Conservation (phyloP, 2,329 filamentous ascomycete genomes). For the Xylaria sp. region DNA sequence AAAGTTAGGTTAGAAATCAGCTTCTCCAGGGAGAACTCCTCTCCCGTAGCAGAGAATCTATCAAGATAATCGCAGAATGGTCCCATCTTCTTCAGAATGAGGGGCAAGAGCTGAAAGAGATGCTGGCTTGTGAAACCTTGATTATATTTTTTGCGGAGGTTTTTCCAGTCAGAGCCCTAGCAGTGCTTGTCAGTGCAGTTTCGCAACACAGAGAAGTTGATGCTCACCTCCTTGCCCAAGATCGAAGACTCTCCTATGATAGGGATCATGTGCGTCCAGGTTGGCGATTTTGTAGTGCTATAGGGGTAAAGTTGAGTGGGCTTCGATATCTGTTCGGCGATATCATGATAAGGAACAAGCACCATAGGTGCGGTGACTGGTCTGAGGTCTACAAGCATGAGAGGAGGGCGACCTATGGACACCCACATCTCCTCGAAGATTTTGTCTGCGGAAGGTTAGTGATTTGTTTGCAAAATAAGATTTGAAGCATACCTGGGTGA, state of each 20-base stretch:
- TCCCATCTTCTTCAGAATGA: slow-evolving; percentile 52
- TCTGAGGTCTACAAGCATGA: slow-evolving; percentile 42
- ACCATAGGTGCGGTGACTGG: slow-evolving; percentile 38
- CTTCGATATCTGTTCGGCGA: slow-evolving; percentile 42
- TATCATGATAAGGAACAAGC: slow-evolving; percentile 35
- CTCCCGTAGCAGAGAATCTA: slow-evolving; percentile 42
- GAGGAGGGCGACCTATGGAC: slow-evolving; percentile 36
- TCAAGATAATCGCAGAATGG: slow-evolving; percentile 50
- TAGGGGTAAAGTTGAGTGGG: slow-evolving; percentile 35
- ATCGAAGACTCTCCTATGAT: slow-evolving; percentile 37
- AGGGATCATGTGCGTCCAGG: slow-evolving; percentile 37
- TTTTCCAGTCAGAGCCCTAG: slow-evolving; percentile 37
- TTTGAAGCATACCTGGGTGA: slow-evolving; percentile 33
- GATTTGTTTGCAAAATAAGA: too few species aligned
- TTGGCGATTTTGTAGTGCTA: slow-evolving; percentile 38
- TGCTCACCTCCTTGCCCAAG: slow-evolving; percentile 36
- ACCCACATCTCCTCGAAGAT: slow-evolving; percentile 42
- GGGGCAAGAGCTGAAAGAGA: slow-evolving; percentile 51
- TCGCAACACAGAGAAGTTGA: too few species aligned
- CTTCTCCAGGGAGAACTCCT: slow-evolving; percentile 47
- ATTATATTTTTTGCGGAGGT: slow-evolving; percentile 45
- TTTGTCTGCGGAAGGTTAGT: slow-evolving; percentile 32
- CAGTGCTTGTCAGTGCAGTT: neutral
- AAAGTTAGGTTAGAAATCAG: slow-evolving; percentile 44
- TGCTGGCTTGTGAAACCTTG: slow-evolving; percentile 54